A percentile compares a stretch with the other conserved stretches of the same genome.
Conservation (phyloP, 768 basidiomycete species). For the Atractiella rhizophila region DNA sequence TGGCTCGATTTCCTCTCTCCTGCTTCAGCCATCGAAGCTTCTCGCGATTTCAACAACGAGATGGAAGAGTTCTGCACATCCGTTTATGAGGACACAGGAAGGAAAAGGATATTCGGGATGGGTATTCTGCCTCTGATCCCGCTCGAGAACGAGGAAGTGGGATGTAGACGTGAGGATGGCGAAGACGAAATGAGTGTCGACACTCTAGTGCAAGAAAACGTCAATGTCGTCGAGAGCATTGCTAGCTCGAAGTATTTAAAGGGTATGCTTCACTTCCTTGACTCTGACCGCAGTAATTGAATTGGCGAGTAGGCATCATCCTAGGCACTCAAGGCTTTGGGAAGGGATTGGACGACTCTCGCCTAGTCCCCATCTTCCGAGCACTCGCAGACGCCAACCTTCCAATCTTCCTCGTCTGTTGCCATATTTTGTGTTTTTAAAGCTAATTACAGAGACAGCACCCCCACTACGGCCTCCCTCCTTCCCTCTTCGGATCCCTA, state of each 20-base stretch:
- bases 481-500: conserved; percentile 44
- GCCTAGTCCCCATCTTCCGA: conserved; percentile 57
- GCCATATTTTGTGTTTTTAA: not conserved
- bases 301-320: conserved; percentile 50
- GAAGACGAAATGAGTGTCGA: no score
- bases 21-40: conserved; percentile 38
- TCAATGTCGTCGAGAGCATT: no score
- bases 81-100: conserved; percentile 16
- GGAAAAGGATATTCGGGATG: no score
- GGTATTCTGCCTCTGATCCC: no score
- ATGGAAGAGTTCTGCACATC: conserved; percentile 49
- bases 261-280: no score
- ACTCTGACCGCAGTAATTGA: no score
- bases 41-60: conserved; percentile 46
- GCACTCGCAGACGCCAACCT: conserved; percentile 43
- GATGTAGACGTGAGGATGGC: no score
- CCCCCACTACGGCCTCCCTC: conserved; percentile 50
- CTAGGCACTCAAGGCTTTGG: conserved; percentile 60
- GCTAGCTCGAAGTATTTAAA: no score
- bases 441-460: conserved; percentile 3
- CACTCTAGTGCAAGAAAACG: no score
- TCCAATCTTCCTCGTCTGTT: conserved; percentile 37
- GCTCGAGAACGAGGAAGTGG: no score
- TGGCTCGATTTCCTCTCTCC: conserved; percentile 71
- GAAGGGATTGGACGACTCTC: conserved; percentile 51